Percentiles rank a stretch among this genome's conserved stretches.
phyloP scores from a whole-genome alignment of 176 grass and related monocot genomes.

The Aegilops umbellulata region DNA sequence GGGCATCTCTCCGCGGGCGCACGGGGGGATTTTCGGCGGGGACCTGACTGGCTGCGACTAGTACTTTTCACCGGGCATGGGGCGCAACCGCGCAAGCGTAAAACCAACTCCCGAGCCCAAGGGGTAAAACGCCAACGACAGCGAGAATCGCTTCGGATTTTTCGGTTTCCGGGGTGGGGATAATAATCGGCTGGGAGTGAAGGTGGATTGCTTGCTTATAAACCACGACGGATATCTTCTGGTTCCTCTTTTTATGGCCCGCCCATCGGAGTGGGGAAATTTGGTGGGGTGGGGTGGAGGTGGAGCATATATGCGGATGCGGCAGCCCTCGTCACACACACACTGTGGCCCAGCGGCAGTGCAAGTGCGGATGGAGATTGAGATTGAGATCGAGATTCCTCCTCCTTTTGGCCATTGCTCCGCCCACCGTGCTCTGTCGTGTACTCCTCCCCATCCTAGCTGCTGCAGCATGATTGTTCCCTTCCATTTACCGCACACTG shows the following conservation, averaged over 20 bases:
- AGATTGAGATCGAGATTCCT: constrained; percentile 5
- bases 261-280: not conserved
- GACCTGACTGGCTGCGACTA: not conserved
- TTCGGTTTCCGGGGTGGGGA: not conserved
- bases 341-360: not conserved
- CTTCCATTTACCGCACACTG: not conserved
- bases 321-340: not conserved
- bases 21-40: not conserved
- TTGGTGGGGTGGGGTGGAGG: too few relatives aligned
- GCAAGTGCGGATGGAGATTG: not conserved
- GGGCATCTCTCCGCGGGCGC: constrained; percentile 42
- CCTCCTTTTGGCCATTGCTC: not conserved
- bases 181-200: not conserved
- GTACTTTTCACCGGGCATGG: constrained; percentile 19
- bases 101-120: not conserved
- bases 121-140: constrained; percentile 14
- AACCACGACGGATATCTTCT: not conserved
- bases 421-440: not conserved
- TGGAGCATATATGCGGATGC: not conserved
- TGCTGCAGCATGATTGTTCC: not conserved
- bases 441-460: not conserved
- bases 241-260: not conserved
- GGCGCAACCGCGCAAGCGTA: constrained; percentile 47
- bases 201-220: constrained; percentile 38
- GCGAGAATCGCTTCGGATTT: not conserved